phyloP scores from a whole-genome alignment of 106 monocot species.

The Iris macrosiphon region DNA sequence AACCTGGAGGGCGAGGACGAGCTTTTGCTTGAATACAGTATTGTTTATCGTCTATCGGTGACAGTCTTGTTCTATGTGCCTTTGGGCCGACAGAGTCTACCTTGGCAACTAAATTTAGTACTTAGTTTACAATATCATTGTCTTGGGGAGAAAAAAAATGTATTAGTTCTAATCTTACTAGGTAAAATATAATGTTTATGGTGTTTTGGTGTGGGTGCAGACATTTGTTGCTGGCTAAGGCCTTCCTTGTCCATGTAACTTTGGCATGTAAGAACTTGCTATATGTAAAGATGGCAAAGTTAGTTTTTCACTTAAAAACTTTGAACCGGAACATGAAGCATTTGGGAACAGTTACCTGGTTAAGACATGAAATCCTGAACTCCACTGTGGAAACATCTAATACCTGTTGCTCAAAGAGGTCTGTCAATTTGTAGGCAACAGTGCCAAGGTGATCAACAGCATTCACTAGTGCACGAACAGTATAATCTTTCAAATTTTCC shows the following conservation, averaged over 20 bases:
- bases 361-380: conserved; percentile 59
- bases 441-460: conserved; percentile 93
- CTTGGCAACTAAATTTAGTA: neutral
- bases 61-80: conserved; percentile 12
- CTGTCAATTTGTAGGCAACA: conserved; percentile 89
- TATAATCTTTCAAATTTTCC: conserved; percentile 84
- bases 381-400: conserved; percentile 51
- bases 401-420: conserved; percentile 72
- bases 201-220: conserved; percentile 35
- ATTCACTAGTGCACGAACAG: conserved; percentile 84
- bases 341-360: conserved; percentile 49
- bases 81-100: conserved; percentile 34
- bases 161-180: conserved; percentile 27
- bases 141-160: neutral
- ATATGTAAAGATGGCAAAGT: neutral
- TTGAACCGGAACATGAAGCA: neutral
- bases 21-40: conserved; percentile 21
- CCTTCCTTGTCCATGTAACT: conserved; percentile 63
- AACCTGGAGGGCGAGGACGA: conserved; percentile 43
- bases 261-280: conserved; percentile 66
- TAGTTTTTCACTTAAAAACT: neutral
- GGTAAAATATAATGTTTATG: conserved; percentile 92
- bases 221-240: conserved; percentile 51
- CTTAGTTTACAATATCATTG: no score
- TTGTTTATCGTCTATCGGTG: conserved; percentile 8